Conservation (phyloP, 768 basidiomycete species). For the Trametes maxima region DNA sequence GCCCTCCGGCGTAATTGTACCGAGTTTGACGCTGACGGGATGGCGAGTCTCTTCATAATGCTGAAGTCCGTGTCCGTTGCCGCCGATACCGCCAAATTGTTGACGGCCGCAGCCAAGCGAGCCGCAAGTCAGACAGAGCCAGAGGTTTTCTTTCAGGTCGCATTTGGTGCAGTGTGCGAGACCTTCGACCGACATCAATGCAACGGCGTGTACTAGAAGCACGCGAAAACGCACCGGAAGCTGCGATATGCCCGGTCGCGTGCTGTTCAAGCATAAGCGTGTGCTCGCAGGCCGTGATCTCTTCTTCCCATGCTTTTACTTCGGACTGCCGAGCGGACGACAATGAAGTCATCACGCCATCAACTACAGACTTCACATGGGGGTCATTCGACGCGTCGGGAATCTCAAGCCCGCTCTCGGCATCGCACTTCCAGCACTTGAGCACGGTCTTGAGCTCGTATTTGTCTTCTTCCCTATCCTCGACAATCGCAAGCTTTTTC, state of each 20-base stretch:
- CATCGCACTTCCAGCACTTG: slow-evolving; percentile 79
- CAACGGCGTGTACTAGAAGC: not conserved
- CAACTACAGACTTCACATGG: slow-evolving; percentile 58
- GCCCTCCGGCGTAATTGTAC: slow-evolving; percentile 96
- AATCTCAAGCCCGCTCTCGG: slow-evolving; percentile 48
- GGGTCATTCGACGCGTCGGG: slow-evolving; percentile 38
- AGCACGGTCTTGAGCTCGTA: slow-evolving; percentile 69
- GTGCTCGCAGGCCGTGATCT: slow-evolving; percentile 86
- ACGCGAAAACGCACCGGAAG: slow-evolving; percentile 47
- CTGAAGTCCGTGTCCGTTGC: slow-evolving; percentile 86
- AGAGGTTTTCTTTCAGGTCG: slow-evolving; percentile 87
- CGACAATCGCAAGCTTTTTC: slow-evolving; percentile 84
- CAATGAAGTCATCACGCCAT: slow-evolving; percentile 75
- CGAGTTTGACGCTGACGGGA: slow-evolving; percentile 86
- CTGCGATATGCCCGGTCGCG: slow-evolving; percentile 48
- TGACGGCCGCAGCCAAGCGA: slow-evolving; percentile 86
- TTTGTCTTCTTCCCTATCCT: slow-evolving; percentile 87
- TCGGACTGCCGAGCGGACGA: slow-evolving; percentile 93
- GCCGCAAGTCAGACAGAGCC: slow-evolving; percentile 94
- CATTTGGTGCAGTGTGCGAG: slow-evolving; percentile 83
- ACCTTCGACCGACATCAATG: slow-evolving; percentile 43
- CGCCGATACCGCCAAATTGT: slow-evolving; percentile 79
- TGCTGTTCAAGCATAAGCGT: slow-evolving; percentile 56
- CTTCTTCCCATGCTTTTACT: slow-evolving; percentile 98
- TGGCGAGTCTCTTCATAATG: slow-evolving; percentile 79